Conservation (phyloP, 345 rosid species). For the Psidium friedrichsthalianum region DNA sequence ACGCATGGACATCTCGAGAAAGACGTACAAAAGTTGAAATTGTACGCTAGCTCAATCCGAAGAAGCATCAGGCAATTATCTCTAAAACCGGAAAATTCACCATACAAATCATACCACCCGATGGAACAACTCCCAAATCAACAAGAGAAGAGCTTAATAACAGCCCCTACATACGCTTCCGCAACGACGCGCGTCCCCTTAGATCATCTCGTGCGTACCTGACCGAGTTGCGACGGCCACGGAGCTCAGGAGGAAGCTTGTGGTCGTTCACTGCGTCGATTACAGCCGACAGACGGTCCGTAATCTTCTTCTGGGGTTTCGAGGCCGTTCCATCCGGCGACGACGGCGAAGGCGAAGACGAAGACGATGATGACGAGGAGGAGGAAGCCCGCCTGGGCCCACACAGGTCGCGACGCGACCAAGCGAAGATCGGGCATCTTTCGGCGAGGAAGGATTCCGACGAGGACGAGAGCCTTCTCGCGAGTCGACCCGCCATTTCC, state of each 20-base stretch:
- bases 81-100: not conserved
- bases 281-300: slow-evolving; percentile 54
- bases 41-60: not conserved
- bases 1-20: not conserved
- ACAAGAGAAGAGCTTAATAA: not conserved
- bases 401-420: not conserved
- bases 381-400: not conserved
- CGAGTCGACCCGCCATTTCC: slow-evolving; percentile 20
- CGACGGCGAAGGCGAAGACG: slow-evolving; percentile 33
- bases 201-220: slow-evolving; percentile 19
- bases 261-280: slow-evolving; percentile 73
- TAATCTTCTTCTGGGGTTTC: slow-evolving; percentile 36
- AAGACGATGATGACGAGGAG: slow-evolving; percentile 31
- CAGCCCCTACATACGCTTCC: not conserved
- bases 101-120: not conserved
- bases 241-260: slow-evolving; percentile 84
- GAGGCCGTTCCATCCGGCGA: slow-evolving; percentile 21
- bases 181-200: not conserved
- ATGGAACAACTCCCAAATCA: not conserved
- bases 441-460: not conserved
- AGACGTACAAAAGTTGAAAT: not conserved
- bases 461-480: slow-evolving; percentile 12
- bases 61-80: not conserved
- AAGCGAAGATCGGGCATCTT: not conserved
- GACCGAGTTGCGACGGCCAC: slow-evolving; percentile 65